These are phyloP conservation scores for Colletotrichum paranaense DNA, from an alignment of 2,329 filamentous ascomycete species.

Conservation along the genomic window DNA sequence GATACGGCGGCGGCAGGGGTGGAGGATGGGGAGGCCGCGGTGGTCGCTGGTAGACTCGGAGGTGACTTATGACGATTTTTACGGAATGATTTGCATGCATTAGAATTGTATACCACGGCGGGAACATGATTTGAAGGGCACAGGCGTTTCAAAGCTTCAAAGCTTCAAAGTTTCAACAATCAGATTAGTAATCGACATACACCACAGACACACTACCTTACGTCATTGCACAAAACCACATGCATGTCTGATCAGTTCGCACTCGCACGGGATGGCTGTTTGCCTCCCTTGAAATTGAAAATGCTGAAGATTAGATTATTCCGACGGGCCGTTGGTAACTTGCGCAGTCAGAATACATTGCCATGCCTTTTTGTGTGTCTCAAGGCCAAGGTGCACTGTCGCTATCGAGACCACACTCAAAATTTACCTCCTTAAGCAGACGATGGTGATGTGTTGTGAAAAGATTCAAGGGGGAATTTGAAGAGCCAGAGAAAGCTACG, in stretches of 20 bases:
- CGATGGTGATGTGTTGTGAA: too few species aligned
- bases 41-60: neutral
- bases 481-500: too few species aligned
- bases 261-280: neutral
- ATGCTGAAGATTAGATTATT: neutral
- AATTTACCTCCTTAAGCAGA: too few species aligned
- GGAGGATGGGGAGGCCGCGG: constrained; percentile 6
- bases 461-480: too few species aligned
- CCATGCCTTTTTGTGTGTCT: too few species aligned
- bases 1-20: neutral
- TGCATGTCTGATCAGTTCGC: too few species aligned
- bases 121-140: neutral
- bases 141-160: neutral
- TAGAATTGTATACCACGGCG: neutral
- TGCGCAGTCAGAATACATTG: neutral
- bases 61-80: neutral
- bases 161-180: neutral
- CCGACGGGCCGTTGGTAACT: neutral
- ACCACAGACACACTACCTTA: neutral
- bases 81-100: neutral
- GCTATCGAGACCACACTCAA: too few species aligned
- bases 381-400: too few species aligned
- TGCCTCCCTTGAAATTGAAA: neutral
- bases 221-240: neutral
- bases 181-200: neutral